A percentile compares a stretch with the other conserved stretches of the same genome.
phyloP scores from a whole-genome alignment of 345 rosid genomes.

The Eucalyptus sp. region DNA sequence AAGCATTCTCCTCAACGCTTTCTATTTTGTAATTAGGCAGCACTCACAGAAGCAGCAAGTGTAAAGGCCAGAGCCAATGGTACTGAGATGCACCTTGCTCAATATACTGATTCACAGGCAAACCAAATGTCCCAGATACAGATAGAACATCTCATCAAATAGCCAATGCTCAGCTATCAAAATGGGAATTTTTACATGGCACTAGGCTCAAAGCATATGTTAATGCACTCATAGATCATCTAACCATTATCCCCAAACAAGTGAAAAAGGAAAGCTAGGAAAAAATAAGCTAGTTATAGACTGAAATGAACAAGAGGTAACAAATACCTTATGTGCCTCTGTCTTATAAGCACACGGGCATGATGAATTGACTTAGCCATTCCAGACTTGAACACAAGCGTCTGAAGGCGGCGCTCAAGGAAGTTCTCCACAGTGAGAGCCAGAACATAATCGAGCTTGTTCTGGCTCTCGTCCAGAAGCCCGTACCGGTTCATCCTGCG shows the following conservation, averaged over 20 bases:
- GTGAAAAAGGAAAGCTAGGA: neutral
- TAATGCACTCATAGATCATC: neutral
- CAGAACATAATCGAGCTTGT: slow-evolving; percentile 45
- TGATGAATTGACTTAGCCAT: slow-evolving; percentile 52
- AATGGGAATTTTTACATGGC: neutral
- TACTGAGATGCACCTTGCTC: neutral
- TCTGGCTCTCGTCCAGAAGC: slow-evolving; percentile 34
- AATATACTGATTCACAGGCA: neutral
- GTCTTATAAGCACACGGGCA: slow-evolving; percentile 46
- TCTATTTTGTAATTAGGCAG: neutral
- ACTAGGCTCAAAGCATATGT: neutral
- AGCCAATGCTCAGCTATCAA: neutral
- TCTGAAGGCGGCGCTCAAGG: slow-evolving; percentile 42
- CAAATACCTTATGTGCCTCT: slow-evolving; percentile 34
- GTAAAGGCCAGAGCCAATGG: neutral
- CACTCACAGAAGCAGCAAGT: neutral
- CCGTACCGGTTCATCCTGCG: slow-evolving; percentile 42
- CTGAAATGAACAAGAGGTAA: neutral
- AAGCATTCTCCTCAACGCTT: neutral
- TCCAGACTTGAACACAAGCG: slow-evolving; percentile 43
- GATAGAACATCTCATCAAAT: neutral
- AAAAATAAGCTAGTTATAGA: neutral
- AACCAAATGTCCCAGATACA: neutral
- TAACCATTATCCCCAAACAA: neutral
- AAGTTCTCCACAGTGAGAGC: slow-evolving; percentile 44